Base-by-base conservation (phyloP, 2,329 filamentous ascomycete species). In the Penicillium sp. region DNA sequence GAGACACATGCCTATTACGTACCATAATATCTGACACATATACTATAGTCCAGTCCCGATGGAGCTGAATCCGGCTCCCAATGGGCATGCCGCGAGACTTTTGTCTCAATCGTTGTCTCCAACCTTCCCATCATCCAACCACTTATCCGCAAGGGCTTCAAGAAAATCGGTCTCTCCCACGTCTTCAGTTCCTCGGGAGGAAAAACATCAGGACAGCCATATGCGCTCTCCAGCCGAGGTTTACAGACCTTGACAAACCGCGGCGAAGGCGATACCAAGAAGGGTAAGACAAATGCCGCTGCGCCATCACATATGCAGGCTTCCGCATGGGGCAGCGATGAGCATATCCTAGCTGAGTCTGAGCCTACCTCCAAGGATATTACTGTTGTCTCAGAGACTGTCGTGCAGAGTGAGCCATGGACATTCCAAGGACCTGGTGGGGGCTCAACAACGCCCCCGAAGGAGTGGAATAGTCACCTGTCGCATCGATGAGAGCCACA, bases 51-150 rank as follows among this genome's bases (percentile, higher is more conserved):
- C 38, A 69, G 68, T 12, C 59, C 68, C 44, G 61, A 71, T 28
- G 73, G 74, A 35, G 71, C 73, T 26, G 59, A 68, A 17, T 51
- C 66, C 11, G 73, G 72, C n/a, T 73, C 73, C 25, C 66, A 67
- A 61, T 77, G 75, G 75, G 73, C 74, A 22, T 69, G 69, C 50
- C 74, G 75, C 45, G 75, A 77, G 62, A 72, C 73, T 9, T 77
- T 78, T 41, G 72, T 78, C 49, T 71, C 73, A 5, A 71, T 77
- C 10, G 58, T 76, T 19, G 69, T 77, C 16, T 64, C 67, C n/a
- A 77, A 78, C 52, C 46, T 74, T 1, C 75, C 75, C 3, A 71
- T 77, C 45, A 69, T 77, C 31, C 71, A 75, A 49, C 71, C 68
- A 2, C 50, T 72, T 1, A 61, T 73, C 43, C 65, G 68, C 17